Evolutionary conservation across 2,329 filamentous ascomycete species (phyloP), one percentile per base, ranked within the genome.

Genomic region (Scytalidium lignicola): DNA sequence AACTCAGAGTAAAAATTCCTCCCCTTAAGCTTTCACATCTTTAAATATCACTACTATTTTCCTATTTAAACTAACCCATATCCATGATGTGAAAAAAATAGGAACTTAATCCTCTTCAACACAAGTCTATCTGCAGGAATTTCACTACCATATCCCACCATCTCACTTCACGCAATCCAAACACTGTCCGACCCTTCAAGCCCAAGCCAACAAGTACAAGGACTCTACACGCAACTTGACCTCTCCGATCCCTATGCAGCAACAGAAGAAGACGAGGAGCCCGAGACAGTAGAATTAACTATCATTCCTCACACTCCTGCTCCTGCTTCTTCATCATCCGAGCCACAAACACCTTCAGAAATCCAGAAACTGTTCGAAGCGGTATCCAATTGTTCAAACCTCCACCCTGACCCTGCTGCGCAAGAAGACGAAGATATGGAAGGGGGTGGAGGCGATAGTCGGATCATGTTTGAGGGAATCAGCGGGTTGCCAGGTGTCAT

Each of bases 131-230:
- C 74, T 29, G 75, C 70, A 17, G 88, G 87, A 54, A 68, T 89
- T 41, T 75, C 80, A 39, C 86, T 91, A 55, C 81, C 85, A 0
- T 92, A 90, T 66, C 86, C 83, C 2, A 72, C 80, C 52, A 87
- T 92, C 63, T 83, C 83, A 19, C 82, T 91, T 15, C 87, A 90
- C 64, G 88, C 86, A 0, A 79, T 86, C 58, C 85, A 88, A 67
- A 79, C 81, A 49, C 53, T 66, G n/a, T 53, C 59, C 29, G 65
- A 69, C 41, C 62, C 69, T 22, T 67, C 70, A 18, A 64, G 69
- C 37, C 51, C 59, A 12, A 63, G 67, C 18, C 63, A 66, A 43
- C 71, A 75, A 49, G 52, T 65, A 9, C 58, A 62, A 47, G 72
- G 70, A 5, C 74, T 89, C 15, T 85, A 85, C 68, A 80, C 88